phyloP scores from a whole-genome alignment of 305 asterid species.

The Euphrasia arctica region DNA sequence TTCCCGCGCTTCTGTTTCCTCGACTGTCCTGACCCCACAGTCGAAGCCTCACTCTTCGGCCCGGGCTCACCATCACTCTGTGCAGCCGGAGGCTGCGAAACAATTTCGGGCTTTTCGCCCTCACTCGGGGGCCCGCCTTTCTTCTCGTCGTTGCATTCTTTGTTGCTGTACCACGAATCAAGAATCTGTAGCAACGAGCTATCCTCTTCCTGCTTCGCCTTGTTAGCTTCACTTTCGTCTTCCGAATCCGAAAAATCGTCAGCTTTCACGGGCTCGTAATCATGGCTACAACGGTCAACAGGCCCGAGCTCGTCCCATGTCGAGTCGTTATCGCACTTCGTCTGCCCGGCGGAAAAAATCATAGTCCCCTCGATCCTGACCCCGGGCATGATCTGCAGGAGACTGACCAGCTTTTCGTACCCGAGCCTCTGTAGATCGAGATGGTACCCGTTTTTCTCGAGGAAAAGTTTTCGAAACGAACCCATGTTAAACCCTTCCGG shows the following conservation, averaged over 20 bases:
- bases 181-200: slow-evolving; percentile 72
- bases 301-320: slow-evolving; percentile 92
- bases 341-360: slow-evolving; percentile 41
- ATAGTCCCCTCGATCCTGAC: slow-evolving; percentile 43
- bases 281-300: slow-evolving; percentile 33
- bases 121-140: slow-evolving; percentile 7
- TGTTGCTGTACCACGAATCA: slow-evolving; percentile 50
- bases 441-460: slow-evolving; percentile 54
- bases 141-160: slow-evolving; percentile 26
- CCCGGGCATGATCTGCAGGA: slow-evolving; percentile 62
- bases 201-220: slow-evolving; percentile 31
- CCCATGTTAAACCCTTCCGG: slow-evolving; percentile 67
- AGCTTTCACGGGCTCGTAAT: slow-evolving; percentile 50
- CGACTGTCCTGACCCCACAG: slow-evolving; percentile 5
- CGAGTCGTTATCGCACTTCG: slow-evolving; percentile 50
- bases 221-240: slow-evolving; percentile 33
- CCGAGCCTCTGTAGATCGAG: slow-evolving; percentile 73
- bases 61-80: slow-evolving; percentile 6
- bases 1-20: slow-evolving; percentile 38
- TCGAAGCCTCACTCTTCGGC: slow-evolving; percentile 23
- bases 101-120: slow-evolving; percentile 23
- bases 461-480: slow-evolving; percentile 53
- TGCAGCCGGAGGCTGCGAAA: slow-evolving; percentile 25
- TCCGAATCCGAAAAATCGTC: slow-evolving; percentile 63
- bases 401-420: slow-evolving; percentile 48